phyloP scores from a whole-genome alignment of 1,139 yeast genomes.

The Diutina pseudorugosa region DNA sequence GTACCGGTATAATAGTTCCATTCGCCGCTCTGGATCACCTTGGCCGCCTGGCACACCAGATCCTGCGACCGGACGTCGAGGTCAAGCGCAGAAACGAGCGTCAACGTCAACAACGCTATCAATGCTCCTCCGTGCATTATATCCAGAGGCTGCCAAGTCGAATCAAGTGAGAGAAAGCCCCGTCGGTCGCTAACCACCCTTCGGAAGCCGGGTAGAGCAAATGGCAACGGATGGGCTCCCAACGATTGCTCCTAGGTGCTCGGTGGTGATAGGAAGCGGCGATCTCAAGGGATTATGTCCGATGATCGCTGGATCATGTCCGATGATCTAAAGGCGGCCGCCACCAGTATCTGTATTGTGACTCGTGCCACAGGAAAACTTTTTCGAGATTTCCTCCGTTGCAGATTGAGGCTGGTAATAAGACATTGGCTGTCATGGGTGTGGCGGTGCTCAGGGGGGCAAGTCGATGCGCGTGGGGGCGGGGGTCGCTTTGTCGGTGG shows the following conservation, averaged over 20 bases:
- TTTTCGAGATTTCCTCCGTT: background rate
- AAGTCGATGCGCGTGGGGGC: background rate
- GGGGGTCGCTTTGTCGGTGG: background rate
- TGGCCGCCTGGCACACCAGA: conserved; percentile 46
- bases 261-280: too few relatives aligned
- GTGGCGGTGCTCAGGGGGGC: background rate
- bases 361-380: background rate
- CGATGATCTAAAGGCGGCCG: background rate
- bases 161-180: too few relatives aligned
- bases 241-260: background rate
- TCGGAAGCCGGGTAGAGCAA: too few relatives aligned
- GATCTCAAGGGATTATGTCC: too few relatives aligned
- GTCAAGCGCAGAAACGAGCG: background rate
- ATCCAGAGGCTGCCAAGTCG: too few relatives aligned
- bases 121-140: background rate
- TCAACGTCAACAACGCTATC: background rate
- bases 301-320: too few relatives aligned
- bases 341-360: background rate
- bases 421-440: background rate
- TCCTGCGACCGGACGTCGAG: conserved; percentile 8
- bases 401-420: background rate
- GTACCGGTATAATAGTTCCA: conserved; percentile 62
- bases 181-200: too few relatives aligned
- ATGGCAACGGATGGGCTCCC: too few relatives aligned
- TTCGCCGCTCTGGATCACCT: conserved; percentile 49